Evolutionary conservation across 805 yeast species (phyloP).

Genomic region (Yamadazyma phyllophila): DNA sequence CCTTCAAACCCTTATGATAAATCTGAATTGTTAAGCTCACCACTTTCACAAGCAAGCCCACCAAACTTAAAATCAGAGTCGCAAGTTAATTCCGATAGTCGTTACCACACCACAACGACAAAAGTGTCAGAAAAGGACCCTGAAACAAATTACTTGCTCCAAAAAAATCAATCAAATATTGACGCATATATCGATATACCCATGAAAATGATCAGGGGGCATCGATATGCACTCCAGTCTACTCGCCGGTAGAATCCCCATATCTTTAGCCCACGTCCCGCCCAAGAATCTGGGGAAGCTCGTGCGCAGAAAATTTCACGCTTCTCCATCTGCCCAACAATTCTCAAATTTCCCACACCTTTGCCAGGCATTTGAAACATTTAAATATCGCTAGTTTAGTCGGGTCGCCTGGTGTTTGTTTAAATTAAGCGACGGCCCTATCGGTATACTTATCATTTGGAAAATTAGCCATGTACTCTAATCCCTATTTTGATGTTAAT

Average conservation of each 20-base stretch:
- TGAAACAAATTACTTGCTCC: too few relatives aligned
- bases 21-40: neutral
- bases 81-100: neutral
- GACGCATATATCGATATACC: constrained; percentile 12
- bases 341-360: constrained; percentile 3
- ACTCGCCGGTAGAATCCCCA: too few relatives aligned
- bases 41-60: neutral
- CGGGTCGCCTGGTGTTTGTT: too few relatives aligned
- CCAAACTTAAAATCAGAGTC: neutral
- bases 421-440: too few relatives aligned
- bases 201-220: constrained; percentile 4
- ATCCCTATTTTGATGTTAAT: constrained; percentile 33
- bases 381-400: neutral
- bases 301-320: constrained; percentile 2
- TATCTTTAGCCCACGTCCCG: neutral
- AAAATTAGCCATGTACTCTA: constrained; percentile 4
- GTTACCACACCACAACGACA: too few relatives aligned
- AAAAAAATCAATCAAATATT: neutral
- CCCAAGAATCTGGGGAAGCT: neutral
- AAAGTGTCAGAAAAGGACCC: too few relatives aligned
- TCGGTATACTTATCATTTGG: neutral
- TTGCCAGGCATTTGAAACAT: neutral
- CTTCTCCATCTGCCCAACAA: constrained; percentile 9
- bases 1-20: neutral
- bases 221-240: constrained; percentile 3